A percentile compares a stretch with the other conserved stretches of the same genome.
These are phyloP conservation scores for Protoeuglena noctilucae DNA, from an alignment of 139 green algal genomes.

Conservation along the genomic window DNA sequence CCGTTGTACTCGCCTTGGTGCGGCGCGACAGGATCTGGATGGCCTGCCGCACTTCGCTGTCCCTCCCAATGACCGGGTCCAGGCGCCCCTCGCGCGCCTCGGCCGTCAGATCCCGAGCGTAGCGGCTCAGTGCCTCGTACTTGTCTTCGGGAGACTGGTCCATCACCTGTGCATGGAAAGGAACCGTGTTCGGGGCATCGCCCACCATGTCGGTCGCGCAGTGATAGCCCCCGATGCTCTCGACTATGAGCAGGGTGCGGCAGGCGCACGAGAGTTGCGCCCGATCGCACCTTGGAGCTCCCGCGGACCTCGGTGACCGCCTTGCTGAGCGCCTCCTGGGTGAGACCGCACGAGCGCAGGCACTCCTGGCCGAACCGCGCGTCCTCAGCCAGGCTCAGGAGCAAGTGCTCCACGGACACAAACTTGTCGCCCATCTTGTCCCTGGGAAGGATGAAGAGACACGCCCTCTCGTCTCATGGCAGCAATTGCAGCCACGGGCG, in stretches of 20 bases:
- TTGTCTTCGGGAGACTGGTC: slow-evolving; percentile 90
- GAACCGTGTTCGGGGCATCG: too few species aligned
- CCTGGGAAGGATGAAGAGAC: neutral
- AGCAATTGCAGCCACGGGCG: neutral
- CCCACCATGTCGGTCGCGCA: too few species aligned
- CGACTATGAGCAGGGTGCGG: too few species aligned
- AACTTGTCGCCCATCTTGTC: slow-evolving; percentile 61
- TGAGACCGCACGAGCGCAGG: slow-evolving; percentile 45
- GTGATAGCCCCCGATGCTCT: too few species aligned
- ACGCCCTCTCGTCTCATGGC: neutral
- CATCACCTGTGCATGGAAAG: slow-evolving; percentile 9
- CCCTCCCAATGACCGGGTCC: slow-evolving; percentile 80
- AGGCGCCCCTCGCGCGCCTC: slow-evolving; percentile 66
- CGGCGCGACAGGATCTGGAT: slow-evolving; percentile 52
- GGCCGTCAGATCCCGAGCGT: slow-evolving; percentile 79
- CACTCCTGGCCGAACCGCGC: slow-evolving; percentile 45
- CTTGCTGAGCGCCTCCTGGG: slow-evolving; percentile 45
- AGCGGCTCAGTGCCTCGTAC: slow-evolving; percentile 90
- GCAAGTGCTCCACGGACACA: slow-evolving; percentile 84
- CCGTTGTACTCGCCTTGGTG: slow-evolving; percentile 98
- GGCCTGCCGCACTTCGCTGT: slow-evolving; percentile 75
- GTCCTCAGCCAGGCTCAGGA: slow-evolving; percentile 72
- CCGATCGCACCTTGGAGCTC: slow-evolving; percentile 40
- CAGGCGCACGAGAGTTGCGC: too few species aligned
- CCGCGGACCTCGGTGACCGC: slow-evolving; percentile 59